A percentile compares a stretch with the other conserved stretches of the same genome.
Evolutionary conservation across 2,329 filamentous ascomycete genomes (phyloP).

Genomic region (Nothophaeocryptopus gaeumannii): DNA sequence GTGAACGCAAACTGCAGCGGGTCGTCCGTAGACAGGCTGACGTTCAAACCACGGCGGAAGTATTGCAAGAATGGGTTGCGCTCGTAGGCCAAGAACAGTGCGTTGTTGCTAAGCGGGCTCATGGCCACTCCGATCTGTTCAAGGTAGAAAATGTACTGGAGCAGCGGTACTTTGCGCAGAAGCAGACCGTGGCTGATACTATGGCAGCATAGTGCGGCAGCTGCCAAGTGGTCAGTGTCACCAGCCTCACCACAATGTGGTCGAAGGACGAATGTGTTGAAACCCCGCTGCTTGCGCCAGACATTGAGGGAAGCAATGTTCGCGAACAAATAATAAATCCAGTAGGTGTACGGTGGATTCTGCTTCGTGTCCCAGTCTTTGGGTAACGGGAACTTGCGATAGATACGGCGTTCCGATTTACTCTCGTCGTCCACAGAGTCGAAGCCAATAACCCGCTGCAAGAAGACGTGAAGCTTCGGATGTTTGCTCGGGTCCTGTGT

Average conservation of each 20-base stretch:
- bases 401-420: constrained; percentile 91
- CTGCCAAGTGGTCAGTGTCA: constrained; percentile 92
- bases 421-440: constrained; percentile 98
- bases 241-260: constrained; percentile 97
- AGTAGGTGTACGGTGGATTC: constrained; percentile 98
- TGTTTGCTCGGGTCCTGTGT: constrained; percentile 82
- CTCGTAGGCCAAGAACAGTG: constrained; percentile 92
- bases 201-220: constrained; percentile 86
- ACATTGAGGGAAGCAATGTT: constrained; percentile 91
- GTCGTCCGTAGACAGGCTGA: constrained; percentile 94
- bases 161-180: constrained; percentile 85
- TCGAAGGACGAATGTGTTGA: constrained; percentile 90
- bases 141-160: constrained; percentile 97
- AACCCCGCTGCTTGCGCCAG: constrained; percentile 85
- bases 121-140: constrained; percentile 98
- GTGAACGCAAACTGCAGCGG: constrained; percentile 97
- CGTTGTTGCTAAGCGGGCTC: constrained; percentile 98
- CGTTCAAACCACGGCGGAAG: constrained; percentile 90
- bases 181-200: constrained; percentile 95
- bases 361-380: constrained; percentile 86
- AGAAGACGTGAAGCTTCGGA: constrained; percentile 88
- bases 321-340: constrained; percentile 95
- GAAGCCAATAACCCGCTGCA: constrained; percentile 93
- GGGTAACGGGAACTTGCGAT: constrained; percentile 90
- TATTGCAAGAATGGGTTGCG: constrained; percentile 95